Evolutionary conservation across 305 asterid species (phyloP), one percentile per base, ranked within the genome.

Genomic region (Solanum hybrid): DNA sequence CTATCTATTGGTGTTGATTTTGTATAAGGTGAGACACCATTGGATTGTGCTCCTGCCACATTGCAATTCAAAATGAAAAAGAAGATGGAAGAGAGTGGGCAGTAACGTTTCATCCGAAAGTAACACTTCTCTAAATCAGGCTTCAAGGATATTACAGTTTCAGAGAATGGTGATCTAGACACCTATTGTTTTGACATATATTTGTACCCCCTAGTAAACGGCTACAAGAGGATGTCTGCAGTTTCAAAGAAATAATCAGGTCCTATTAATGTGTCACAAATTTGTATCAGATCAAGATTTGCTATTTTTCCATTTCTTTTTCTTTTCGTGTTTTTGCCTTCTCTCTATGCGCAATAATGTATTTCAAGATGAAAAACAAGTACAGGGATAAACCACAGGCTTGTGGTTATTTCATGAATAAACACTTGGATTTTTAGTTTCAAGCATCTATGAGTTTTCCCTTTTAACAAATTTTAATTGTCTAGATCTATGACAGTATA

Each of bases 1-100:
- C 13, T 56, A 32, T 85, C 42, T 84, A 85, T 85, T 85, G 45
- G 45, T 56, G 45, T 85, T 85, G 45, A 31, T 24, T 90, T 78
- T 78, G 78, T 80, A 91, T 92, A 93, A 97, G 99, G 98, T 79
- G 99, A 97, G 94, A 95, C 98, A 34, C 98, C 98, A 64, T 92
- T 97, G 26, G 99, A 97, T 88, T 97, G 99, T 92, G 99, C 98
- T 89, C 99, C 99, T 88, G 99, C 97, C 75, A 96, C 95, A 8
- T 91, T 97, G 94, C 98, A 95, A 92, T 96, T 94, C 96, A 96
- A 92, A 93, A 97, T 97, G 96, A 96, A 93, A 92, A 92, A 85
- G 93, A 97, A 94, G 95, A 93, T 94, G 90, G 95, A 95, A 90
- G 97, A 92, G 90, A 89, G 78, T 88, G 86, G 34, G 88, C 89